These are phyloP conservation scores for Pseudonitzschia multiseries DNA, from an alignment of 108 stramenopile species.

Conservation along the genomic window DNA sequence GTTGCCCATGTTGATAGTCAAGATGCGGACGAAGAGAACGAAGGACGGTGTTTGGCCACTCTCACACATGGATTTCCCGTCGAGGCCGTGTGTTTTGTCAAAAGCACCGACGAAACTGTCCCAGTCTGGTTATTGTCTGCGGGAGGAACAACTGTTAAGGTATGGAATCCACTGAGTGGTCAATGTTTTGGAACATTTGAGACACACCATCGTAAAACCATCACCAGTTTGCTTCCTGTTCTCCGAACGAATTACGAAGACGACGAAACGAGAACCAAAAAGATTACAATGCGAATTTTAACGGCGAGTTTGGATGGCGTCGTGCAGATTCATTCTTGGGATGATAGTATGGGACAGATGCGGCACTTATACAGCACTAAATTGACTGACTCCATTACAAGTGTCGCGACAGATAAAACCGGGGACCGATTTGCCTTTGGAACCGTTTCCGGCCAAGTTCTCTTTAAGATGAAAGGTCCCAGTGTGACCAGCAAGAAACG, in stretches of 20 bases:
- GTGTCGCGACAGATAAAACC: constrained; percentile 51
- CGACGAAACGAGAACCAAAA: constrained; percentile 30
- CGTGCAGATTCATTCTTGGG: constrained; percentile 70
- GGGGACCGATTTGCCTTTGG: constrained; percentile 72
- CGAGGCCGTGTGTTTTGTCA: constrained; percentile 64
- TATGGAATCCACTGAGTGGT: constrained; percentile 79
- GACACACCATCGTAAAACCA: constrained; percentile 83
- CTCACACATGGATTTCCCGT: constrained; percentile 83
- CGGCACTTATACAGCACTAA: constrained; percentile 72
- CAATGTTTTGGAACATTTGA: constrained; percentile 49
- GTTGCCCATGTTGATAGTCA: constrained; percentile 24
- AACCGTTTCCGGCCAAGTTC: constrained; percentile 59
- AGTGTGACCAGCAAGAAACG: constrained; percentile 44
- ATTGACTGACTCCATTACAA: constrained; percentile 57
- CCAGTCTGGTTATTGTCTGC: constrained; percentile 71
- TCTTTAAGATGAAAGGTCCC: constrained; percentile 55
- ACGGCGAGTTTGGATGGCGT: constrained; percentile 75
- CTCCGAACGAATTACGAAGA: constrained; percentile 37
- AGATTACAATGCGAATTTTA: constrained; percentile 47
- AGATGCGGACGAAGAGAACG: background rate
- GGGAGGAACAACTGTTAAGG: constrained; percentile 75
- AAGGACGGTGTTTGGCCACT: constrained; percentile 59
- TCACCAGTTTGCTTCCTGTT: constrained; percentile 61
- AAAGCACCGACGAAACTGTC: constrained; percentile 36
- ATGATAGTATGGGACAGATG: constrained; percentile 42